A percentile compares a stretch with the other conserved stretches of the same genome.
phyloP scores from a whole-genome alignment of 306 rosid species.

The Benincasa hispida region DNA sequence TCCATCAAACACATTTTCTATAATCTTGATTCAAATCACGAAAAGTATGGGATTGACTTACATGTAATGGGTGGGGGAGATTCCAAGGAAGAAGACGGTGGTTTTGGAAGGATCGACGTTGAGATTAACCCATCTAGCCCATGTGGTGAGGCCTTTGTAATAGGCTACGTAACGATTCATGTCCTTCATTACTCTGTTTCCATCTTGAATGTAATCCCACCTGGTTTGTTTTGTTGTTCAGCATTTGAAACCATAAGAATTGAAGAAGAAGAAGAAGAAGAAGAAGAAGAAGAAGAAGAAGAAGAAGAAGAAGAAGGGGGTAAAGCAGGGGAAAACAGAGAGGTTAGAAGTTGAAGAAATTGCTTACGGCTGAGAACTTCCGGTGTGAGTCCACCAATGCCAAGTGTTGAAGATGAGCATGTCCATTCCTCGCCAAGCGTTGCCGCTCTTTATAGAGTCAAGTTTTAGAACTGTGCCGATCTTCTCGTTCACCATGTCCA shows the following conservation, averaged over 20 bases:
- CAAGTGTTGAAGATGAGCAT: conserved; percentile 69
- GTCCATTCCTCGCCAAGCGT: conserved; percentile 83
- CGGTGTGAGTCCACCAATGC: conserved; percentile 99
- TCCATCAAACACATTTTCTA: background rate
- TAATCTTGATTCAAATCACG: background rate
- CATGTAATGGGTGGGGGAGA: conserved; percentile 83
- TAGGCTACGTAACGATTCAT: conserved; percentile 68
- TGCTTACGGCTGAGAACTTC: conserved; percentile 65
- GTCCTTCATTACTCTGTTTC: conserved; percentile 48
- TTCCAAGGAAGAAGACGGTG: conserved; percentile 83
- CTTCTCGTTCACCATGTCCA: conserved; percentile 56
- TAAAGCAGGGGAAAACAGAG: no score
- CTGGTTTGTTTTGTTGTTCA: conserved; percentile 4
- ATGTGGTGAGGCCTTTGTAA: conserved; percentile 74
- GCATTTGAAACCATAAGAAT: background rate
- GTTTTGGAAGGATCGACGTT: conserved; percentile 58
- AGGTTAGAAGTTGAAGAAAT: background rate
- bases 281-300: no score
- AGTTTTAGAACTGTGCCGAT: conserved; percentile 68
- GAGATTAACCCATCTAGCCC: conserved; percentile 72
- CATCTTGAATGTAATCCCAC: conserved; percentile 58
- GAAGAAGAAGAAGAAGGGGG: no score
- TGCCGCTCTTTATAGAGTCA: conserved; percentile 55
- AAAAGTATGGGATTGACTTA: conserved; percentile 11
- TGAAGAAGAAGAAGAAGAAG: no score